These are phyloP conservation scores for Tolypocladium ovalisporum DNA, from an alignment of 2,329 filamentous ascomycete genomes.

Conservation along the genomic window DNA sequence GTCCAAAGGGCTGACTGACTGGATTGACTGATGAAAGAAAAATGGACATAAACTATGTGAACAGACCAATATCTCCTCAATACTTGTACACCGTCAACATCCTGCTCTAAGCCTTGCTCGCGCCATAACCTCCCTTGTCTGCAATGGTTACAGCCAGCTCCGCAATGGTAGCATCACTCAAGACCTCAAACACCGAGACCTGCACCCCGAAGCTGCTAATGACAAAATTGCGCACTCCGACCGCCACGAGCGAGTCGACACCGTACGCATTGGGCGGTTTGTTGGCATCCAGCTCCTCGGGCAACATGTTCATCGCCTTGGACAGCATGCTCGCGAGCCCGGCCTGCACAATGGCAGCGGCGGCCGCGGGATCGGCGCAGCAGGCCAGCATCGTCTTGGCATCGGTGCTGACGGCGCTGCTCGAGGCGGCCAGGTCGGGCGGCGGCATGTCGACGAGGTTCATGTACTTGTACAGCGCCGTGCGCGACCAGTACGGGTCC, in stretches of 20 bases:
- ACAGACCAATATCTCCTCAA: neutral
- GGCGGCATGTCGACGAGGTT: conserved; percentile 34
- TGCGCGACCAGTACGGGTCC: conserved; percentile 43
- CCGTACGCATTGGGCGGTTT: conserved; percentile 34
- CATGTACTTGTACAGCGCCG: conserved; percentile 36
- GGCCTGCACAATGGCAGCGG: conserved; percentile 20
- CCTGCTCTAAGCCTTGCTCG: neutral
- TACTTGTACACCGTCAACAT: neutral
- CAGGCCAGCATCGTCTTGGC: conserved; percentile 21
- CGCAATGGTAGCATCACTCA: conserved; percentile 29
- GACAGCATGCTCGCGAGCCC: conserved; percentile 30
- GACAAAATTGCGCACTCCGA: conserved; percentile 42
- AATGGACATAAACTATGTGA: no score
- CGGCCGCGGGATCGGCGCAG: conserved; percentile 15
- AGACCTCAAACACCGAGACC: conserved; percentile 35
- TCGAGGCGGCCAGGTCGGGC: conserved; percentile 12
- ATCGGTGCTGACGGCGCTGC: conserved; percentile 8
- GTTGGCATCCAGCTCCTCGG: conserved; percentile 31
- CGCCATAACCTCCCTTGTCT: conserved; percentile 17
- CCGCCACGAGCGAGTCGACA: conserved; percentile 40
- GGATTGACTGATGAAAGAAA: no score
- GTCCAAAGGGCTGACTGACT: no score
- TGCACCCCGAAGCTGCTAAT: conserved; percentile 30
- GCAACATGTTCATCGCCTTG: conserved; percentile 32
- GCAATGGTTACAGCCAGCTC: conserved; percentile 26